Evolutionary conservation across 768 basidiomycete genomes (phyloP).

Genomic region (Pleurotus ostreatus): DNA sequence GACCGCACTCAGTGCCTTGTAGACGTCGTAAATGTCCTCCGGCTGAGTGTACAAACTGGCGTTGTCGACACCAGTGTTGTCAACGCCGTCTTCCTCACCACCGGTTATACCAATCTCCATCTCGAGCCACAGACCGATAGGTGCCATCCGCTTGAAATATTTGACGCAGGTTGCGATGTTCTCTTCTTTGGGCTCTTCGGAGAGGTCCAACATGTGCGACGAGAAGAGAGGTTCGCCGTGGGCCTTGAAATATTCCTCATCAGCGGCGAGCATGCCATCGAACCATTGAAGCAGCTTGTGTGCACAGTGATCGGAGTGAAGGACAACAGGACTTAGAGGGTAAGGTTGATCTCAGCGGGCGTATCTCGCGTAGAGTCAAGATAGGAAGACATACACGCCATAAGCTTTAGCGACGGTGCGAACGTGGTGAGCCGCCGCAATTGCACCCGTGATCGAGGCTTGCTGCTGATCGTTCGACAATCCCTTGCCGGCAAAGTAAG

Average conservation of each 20-base stretch:
- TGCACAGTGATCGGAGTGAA: conserved; percentile 99
- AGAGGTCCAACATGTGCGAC: conserved; percentile 99
- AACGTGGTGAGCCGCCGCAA: conserved; percentile 90
- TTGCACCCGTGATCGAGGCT: conserved; percentile 89
- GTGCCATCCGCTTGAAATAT: conserved; percentile 95
- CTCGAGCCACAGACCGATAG: conserved; percentile 93
- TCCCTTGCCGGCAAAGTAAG: conserved; percentile 96
- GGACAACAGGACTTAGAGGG: conserved; percentile 75
- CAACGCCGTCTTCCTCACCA: conserved; percentile 99
- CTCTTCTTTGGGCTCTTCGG: conserved; percentile 86
- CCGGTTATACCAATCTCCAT: conserved; percentile 99
- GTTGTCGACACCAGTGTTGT: conserved; percentile 96
- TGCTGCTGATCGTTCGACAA: conserved; percentile 93
- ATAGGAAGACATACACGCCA: conserved; percentile 68
- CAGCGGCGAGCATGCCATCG: conserved; percentile 97
- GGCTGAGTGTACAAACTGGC: conserved; percentile 94
- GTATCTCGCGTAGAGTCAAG: background rate
- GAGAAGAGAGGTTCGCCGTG: conserved; percentile 89
- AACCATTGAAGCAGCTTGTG: conserved; percentile 98
- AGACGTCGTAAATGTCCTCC: conserved; percentile 90
- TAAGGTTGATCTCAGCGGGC: background rate
- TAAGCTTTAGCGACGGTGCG: conserved; percentile 84
- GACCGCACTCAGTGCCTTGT: conserved; percentile 78
- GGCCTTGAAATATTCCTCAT: conserved; percentile 88
- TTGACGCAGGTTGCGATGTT: conserved; percentile 92